A percentile compares a stretch with the other conserved stretches of the same genome.
Conservation (phyloP, 2,329 filamentous ascomycete genomes). For the Meredithiella fracta region DNA sequence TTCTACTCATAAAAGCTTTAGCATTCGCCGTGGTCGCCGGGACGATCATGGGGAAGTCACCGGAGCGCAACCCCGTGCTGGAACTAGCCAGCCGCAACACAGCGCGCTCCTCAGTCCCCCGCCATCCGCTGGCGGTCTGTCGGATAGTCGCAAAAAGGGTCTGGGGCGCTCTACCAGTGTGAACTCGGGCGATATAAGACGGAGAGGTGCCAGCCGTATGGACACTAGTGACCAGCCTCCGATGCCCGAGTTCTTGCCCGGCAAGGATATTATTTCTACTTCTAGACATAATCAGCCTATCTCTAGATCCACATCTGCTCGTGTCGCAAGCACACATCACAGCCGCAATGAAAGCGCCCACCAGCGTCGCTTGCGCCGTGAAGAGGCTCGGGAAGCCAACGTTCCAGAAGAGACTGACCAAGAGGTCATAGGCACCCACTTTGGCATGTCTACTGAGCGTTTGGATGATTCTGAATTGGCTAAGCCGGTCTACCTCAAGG, state of each 20-base stretch:
- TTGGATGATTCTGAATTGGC: slow-evolving; percentile 59
- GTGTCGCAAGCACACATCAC: slow-evolving; percentile 79
- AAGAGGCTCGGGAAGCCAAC: slow-evolving; percentile 56
- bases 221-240: slow-evolving; percentile 43
- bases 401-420: slow-evolving; percentile 84
- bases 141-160: slow-evolving; percentile 46
- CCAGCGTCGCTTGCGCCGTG: slow-evolving; percentile 52
- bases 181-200: slow-evolving; percentile 67
- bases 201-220: slow-evolving; percentile 35
- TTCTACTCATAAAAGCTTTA: slow-evolving; percentile 67
- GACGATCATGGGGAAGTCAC: slow-evolving; percentile 32
- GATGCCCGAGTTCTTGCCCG: slow-evolving; percentile 29
- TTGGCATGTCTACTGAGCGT: slow-evolving; percentile 39
- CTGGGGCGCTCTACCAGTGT: slow-evolving; percentile 82
- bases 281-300: slow-evolving; percentile 36
- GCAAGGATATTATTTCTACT: slow-evolving; percentile 34
- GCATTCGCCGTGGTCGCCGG: slow-evolving; percentile 47
- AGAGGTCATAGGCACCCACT: slow-evolving; percentile 40
- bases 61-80: slow-evolving; percentile 34
- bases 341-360: slow-evolving; percentile 85
- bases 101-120: slow-evolving; percentile 65
- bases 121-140: slow-evolving; percentile 38
- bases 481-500: slow-evolving; percentile 91
- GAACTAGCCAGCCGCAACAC: slow-evolving; percentile 53
- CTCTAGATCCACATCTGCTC: slow-evolving; percentile 45